Percentiles rank a stretch among this genome's conserved stretches.
Conservation (phyloP, 192 early-diverging fungal species). For the Linnemannia elongata region DNA sequence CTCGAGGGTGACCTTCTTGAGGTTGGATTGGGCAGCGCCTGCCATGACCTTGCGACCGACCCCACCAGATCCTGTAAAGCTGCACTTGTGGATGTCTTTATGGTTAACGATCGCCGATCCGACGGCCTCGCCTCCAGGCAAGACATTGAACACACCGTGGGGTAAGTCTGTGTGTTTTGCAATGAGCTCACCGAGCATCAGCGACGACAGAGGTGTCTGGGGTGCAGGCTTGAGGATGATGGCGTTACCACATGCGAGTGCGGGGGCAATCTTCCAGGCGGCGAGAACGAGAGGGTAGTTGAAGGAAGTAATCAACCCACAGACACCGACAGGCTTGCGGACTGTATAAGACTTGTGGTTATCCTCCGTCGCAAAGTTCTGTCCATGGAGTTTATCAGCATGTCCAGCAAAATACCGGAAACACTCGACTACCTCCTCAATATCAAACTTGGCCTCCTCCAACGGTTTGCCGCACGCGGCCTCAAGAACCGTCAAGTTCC, state of each 20-base stretch:
- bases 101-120: slow-evolving; percentile 81
- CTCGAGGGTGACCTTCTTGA: slow-evolving; percentile 88
- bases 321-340: slow-evolving; percentile 78
- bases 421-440: slow-evolving; percentile 69
- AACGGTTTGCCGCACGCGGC: slow-evolving; percentile 87
- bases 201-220: slow-evolving; percentile 71
- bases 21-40: slow-evolving; percentile 69
- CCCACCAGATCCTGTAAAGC: slow-evolving; percentile 83
- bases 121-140: slow-evolving; percentile 83
- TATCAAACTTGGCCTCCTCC: slow-evolving; percentile 71
- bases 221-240: slow-evolving; percentile 86
- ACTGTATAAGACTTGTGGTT: slow-evolving; percentile 67
- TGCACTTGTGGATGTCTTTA: slow-evolving; percentile 73
- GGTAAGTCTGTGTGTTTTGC: slow-evolving; percentile 81
- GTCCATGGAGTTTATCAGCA: slow-evolving; percentile 72
- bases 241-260: slow-evolving; percentile 83
- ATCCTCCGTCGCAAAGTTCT: slow-evolving; percentile 63
- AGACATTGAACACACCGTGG: slow-evolving; percentile 85
- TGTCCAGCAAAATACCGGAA: slow-evolving; percentile 85
- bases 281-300: slow-evolving; percentile 80
- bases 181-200: slow-evolving; percentile 75
- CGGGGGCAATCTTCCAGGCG: slow-evolving; percentile 88
- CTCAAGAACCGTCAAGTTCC: slow-evolving; percentile 71
- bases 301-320: slow-evolving; percentile 85
- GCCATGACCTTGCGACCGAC: slow-evolving; percentile 75